Percentiles rank a stretch among this genome's conserved stretches.
These are phyloP conservation scores for Claviceps citrina DNA, from an alignment of 2,329 filamentous ascomycete genomes.

Conservation along the genomic window DNA sequence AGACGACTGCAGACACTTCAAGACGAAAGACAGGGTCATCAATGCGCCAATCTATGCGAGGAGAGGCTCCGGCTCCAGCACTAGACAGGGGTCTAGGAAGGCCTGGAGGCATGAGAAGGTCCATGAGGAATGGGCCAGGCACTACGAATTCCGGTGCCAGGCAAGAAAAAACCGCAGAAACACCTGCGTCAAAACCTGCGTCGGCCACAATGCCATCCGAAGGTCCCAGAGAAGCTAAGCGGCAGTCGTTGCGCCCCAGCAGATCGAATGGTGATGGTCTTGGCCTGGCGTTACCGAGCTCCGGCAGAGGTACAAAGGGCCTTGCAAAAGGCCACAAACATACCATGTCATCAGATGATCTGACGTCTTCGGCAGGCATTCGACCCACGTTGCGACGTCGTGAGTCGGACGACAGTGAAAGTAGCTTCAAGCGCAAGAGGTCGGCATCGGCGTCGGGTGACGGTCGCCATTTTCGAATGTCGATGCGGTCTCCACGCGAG, in stretches of 20 bases:
- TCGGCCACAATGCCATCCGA: background rate
- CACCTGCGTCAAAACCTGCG: background rate
- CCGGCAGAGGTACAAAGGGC: conserved; percentile 11
- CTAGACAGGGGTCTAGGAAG: conserved; percentile 7
- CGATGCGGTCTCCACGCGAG: conserved; percentile 43
- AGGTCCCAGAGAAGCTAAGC: conserved; percentile 9
- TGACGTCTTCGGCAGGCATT: conserved; percentile 9
- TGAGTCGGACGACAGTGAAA: conserved; percentile 55
- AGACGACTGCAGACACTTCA: background rate
- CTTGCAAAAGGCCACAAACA: conserved; percentile 10
- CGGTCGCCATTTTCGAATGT: conserved; percentile 50
- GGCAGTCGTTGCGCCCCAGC: conserved; percentile 12
- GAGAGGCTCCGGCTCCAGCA: conserved; percentile 11
- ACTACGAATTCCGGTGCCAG: background rate
- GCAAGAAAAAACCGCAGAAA: background rate
- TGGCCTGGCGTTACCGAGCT: conserved; percentile 5
- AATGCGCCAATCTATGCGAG: conserved; percentile 34
- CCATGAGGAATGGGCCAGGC: conserved; percentile 13
- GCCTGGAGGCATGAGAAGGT: conserved; percentile 18
- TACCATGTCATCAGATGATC: conserved; percentile 14
- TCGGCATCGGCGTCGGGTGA: conserved; percentile 23
- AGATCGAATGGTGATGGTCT: conserved; percentile 4
- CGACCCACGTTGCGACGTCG: conserved; percentile 32
- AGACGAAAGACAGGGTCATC: conserved; percentile 29
- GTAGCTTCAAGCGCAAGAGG: conserved; percentile 61